Evolutionary conservation across 768 basidiomycete species (phyloP).

Genomic region (Pleurotus giganteus): DNA sequence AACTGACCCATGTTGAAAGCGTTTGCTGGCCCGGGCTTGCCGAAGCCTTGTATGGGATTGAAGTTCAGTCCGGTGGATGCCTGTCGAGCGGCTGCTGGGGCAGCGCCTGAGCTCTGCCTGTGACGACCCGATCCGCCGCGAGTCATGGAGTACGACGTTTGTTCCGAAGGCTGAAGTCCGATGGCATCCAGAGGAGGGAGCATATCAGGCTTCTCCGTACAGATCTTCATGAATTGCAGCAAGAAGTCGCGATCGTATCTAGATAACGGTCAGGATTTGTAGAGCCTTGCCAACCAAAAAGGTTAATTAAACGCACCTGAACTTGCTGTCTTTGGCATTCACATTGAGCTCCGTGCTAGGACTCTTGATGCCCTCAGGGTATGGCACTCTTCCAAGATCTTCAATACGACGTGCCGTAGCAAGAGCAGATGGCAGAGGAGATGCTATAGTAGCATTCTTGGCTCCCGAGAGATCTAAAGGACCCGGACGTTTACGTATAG

Average conservation of each 20-base stretch:
- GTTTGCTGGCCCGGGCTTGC: conserved; percentile 44
- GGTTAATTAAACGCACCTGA: conserved; percentile 49
- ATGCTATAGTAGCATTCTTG: conserved; percentile 37
- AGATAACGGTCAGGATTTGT: background rate
- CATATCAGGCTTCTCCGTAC: conserved; percentile 91
- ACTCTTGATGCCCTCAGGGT: conserved; percentile 81
- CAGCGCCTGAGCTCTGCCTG: conserved; percentile 42
- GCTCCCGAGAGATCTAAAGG: conserved; percentile 67
- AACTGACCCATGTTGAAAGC: conserved; percentile 27
- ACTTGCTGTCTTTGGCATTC: conserved; percentile 83
- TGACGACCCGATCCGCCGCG: conserved; percentile 69
- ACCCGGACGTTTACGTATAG: conserved; percentile 58
- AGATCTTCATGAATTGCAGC: conserved; percentile 92
- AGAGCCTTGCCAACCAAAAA: background rate
- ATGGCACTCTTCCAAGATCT: conserved; percentile 72
- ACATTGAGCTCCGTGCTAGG: conserved; percentile 85
- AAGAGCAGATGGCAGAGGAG: conserved; percentile 62
- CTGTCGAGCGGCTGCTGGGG: conserved; percentile 39
- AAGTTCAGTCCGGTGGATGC: conserved; percentile 43
- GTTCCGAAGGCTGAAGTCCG: conserved; percentile 80
- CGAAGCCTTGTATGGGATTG: conserved; percentile 34
- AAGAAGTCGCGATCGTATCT: conserved; percentile 98
- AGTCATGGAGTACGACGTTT: conserved; percentile 44
- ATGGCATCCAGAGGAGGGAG: conserved; percentile 89
- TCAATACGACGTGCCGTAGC: conserved; percentile 84